phyloP scores from a whole-genome alignment of 805 yeast species.

The Wickerhamomyces chaumierensis region DNA sequence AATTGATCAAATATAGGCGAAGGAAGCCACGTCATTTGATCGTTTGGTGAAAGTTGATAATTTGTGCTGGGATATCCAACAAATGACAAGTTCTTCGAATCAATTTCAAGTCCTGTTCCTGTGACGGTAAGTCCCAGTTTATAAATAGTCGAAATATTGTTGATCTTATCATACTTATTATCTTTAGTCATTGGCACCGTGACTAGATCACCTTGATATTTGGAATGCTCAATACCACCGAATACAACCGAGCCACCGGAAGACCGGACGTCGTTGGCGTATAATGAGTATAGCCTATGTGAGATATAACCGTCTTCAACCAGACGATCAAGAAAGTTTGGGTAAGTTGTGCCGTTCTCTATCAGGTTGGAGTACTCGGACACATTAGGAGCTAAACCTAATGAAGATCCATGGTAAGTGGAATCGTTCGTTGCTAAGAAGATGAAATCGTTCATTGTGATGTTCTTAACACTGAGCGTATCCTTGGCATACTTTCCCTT shows the following conservation, averaged over 20 bases:
- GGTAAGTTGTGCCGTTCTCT: neutral
- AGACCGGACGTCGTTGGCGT: neutral
- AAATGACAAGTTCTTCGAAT: neutral
- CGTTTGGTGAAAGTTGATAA: neutral
- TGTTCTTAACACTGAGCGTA: neutral
- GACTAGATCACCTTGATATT: slow-evolving; percentile 36
- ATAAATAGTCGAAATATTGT: neutral
- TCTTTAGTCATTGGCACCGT: slow-evolving; percentile 26
- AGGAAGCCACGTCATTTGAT: neutral
- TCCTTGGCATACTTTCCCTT: neutral
- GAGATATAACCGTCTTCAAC: neutral
- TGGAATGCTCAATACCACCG: slow-evolving; percentile 52
- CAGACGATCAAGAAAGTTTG: neutral
- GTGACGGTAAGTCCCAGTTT: neutral
- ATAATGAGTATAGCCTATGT: neutral
- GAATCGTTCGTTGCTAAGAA: neutral
- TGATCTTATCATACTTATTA: neutral
- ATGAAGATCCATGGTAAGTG: neutral
- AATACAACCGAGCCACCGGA: slow-evolving; percentile 39
- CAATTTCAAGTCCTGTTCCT: neutral
- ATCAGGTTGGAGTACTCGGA: neutral
- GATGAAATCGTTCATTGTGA: neutral
- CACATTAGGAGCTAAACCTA: neutral
- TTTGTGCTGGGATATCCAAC: neutral
- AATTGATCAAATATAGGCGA: neutral